Percentiles rank a stretch among this genome's conserved stretches.
Evolutionary conservation across 768 basidiomycete species (phyloP).

Genomic region (Filobasidium floriforme): DNA sequence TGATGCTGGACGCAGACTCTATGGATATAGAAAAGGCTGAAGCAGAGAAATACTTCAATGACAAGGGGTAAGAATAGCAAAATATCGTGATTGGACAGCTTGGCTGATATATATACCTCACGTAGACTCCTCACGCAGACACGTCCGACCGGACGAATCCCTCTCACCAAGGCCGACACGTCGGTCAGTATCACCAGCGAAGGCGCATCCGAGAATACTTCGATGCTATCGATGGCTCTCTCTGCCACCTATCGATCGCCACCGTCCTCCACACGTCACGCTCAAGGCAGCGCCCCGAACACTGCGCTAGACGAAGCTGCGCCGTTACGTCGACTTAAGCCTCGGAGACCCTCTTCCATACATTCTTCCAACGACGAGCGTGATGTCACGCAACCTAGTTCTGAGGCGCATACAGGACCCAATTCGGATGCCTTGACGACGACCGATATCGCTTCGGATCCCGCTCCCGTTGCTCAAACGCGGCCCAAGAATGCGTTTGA

Average conservation of each 20-base stretch:
- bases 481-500: neutral
- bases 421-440: neutral
- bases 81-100: neutral
- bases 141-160: neutral
- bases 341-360: neutral
- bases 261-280: neutral
- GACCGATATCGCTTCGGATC: neutral
- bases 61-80: neutral
- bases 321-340: neutral
- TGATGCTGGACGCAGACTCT: neutral
- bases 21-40: neutral
- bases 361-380: neutral
- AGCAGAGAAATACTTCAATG: neutral
- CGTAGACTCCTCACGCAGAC: constrained; percentile 3
- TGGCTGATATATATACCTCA: neutral
- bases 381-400: neutral
- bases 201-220: neutral
- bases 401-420: neutral
- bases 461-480: neutral
- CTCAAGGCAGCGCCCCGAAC: neutral
- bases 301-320: neutral
- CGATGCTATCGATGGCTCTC: neutral
- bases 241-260: constrained; percentile 2
- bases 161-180: constrained; percentile 3
- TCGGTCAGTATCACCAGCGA: neutral